A percentile compares a stretch with the other conserved stretches of the same genome.
Conservation (phyloP, 441 rosid species). For the Aquilaria agallochum region DNA sequence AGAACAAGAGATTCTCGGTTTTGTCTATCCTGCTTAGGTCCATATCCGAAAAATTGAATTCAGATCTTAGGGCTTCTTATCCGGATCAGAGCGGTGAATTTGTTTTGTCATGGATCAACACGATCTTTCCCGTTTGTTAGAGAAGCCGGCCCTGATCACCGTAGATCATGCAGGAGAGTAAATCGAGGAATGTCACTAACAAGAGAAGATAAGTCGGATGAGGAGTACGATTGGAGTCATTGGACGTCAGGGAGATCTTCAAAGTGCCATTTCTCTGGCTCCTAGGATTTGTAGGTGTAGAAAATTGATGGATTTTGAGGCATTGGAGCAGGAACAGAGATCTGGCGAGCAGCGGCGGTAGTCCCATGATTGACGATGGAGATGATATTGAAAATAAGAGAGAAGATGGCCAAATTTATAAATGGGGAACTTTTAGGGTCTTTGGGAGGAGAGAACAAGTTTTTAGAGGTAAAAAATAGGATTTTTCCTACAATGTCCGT, state of each 20-base stretch:
- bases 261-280: conserved; percentile 5
- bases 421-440: too few species aligned
- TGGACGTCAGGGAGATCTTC: conserved; percentile 34
- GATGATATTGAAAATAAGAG: too few species aligned
- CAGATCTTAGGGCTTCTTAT: conserved; percentile 29
- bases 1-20: conserved; percentile 28
- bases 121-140: conserved; percentile 39
- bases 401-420: too few species aligned
- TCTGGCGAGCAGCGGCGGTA: too few species aligned
- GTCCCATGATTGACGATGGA: too few species aligned
- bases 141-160: conserved; percentile 23
- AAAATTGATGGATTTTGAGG: too few species aligned
- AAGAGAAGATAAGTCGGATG: conserved; percentile 28
- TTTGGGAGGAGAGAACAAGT: too few species aligned
- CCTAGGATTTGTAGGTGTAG: too few species aligned
- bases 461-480: too few species aligned
- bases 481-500: too few species aligned
- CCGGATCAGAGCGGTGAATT: conserved; percentile 27
- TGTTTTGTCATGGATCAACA: conserved; percentile 47
- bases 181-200: conserved; percentile 73
- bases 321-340: too few species aligned
- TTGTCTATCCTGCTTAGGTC: conserved; percentile 47
- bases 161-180: conserved; percentile 20
- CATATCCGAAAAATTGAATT: conserved; percentile 51
- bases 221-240: conserved; percentile 15